Conservation (phyloP, 768 basidiomycete species). For the Lactarius akahatsu region DNA sequence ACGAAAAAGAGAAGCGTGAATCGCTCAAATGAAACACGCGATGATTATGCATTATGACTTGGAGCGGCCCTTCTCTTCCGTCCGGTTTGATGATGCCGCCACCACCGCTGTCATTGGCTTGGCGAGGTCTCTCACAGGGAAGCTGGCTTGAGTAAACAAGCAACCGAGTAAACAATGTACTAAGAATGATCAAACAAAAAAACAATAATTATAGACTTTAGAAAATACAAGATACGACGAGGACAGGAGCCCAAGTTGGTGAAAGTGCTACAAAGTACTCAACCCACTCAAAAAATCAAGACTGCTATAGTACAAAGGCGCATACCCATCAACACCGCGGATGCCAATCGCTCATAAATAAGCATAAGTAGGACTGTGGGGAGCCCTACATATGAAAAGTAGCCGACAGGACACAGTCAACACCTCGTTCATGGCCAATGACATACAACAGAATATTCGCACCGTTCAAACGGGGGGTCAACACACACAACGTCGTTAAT, state of each 20-base stretch:
- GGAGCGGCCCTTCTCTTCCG: not conserved
- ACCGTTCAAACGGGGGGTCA: conserved; percentile 54
- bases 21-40: not conserved
- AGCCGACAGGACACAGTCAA: conserved; percentile 23
- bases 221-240: conserved; percentile 18
- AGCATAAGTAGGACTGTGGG: conserved; percentile 32
- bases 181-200: not conserved
- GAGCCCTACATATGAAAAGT: conserved; percentile 28
- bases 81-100: not conserved
- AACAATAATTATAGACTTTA: conserved; percentile 12
- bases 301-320: conserved; percentile 16
- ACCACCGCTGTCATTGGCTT: not conserved
- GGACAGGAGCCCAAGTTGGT: conserved; percentile 1
- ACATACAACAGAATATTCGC: conserved; percentile 30
- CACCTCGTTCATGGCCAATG: conserved; percentile 26
- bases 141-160: not conserved
- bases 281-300: conserved; percentile 14
- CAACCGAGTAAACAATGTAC: not conserved
- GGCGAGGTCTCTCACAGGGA: not conserved
- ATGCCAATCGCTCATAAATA: conserved; percentile 28
- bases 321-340: not conserved
- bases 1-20: not conserved
- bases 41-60: not conserved
- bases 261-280: conserved; percentile 22
- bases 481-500: conserved; percentile 62